Base-by-base conservation (phyloP, 805 yeast genomes). In the Sugiyamaella marilandica region DNA sequence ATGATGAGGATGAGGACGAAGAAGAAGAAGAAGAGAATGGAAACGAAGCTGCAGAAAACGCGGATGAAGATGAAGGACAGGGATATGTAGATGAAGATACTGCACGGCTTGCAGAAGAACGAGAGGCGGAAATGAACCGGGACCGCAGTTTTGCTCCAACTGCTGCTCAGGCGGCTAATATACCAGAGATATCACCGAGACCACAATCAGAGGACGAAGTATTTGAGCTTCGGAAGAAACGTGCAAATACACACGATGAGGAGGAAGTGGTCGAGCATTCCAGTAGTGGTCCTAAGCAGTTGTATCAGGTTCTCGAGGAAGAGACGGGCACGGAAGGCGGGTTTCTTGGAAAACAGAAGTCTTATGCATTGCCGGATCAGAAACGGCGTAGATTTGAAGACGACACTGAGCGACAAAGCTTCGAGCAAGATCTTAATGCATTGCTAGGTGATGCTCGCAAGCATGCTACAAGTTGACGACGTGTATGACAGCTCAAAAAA, bases 51-150 rank as follows among this genome's bases (percentile, higher is more conserved):
- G 72, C 71, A 65, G 74, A 72, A 10, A 61, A 59, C 32, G 55
- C 69, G 5, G 65, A 63, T 18, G 65, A 60, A 1, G 72, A 64
- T n/a, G 72, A 64, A 7, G 74, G 70, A 13, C 68, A 58, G 29
- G 67, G 59, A 36, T 63, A 69, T n/a, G 71, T 65, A 7, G 74
- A 65, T 26, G 70, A 64, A 24, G 68, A 57, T 1, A 66, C 70
- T 37, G 76, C 68, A 2, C 14, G 24, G 9, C 62, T 56, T 16
- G 60, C 63, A 16, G 56, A 58, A 5, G 63, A 54, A 2, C 46
- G 57, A 29, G 58, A 43, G 10, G 57, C 37, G 13, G 51, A 45
- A 18, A 35, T 33, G 45, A 49, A n/a, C 10, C 45, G 44, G 37
- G 36, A 18, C 9, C 45, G n/a, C 9, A 10, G 24, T 2, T 16